phyloP scores from a whole-genome alignment of 192 early-diverging fungal genomes.

The Diversispora epigaea region DNA sequence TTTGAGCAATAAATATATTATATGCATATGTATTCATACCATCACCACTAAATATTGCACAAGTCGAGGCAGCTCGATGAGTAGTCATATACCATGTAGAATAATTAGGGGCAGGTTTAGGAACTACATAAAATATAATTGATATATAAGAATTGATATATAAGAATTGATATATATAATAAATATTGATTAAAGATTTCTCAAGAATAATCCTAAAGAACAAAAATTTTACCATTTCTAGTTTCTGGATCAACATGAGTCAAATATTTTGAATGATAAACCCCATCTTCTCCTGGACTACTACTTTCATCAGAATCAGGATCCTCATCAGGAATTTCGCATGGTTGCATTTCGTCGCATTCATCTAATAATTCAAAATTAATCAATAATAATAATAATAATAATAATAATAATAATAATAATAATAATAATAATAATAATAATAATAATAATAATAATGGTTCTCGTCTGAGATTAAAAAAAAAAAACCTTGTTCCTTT shows the following conservation, averaged over 20 bases:
- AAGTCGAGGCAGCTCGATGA: slow-evolving; percentile 72
- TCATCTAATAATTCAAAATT: slow-evolving; percentile 30
- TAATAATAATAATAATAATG: neutral
- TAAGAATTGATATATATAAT: neutral
- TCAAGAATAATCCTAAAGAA: slow-evolving; percentile 11
- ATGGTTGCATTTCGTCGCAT: slow-evolving; percentile 42
- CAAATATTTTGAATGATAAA: slow-evolving; percentile 15
- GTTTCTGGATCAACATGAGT: slow-evolving; percentile 36
- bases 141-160: neutral
- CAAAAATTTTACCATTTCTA: slow-evolving; percentile 43
- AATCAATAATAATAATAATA: neutral
- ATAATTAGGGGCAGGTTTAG: slow-evolving; percentile 55
- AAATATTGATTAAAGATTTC: slow-evolving; percentile 19
- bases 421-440: neutral
- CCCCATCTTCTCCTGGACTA: slow-evolving; percentile 34
- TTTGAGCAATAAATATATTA: neutral
- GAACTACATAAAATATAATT: slow-evolving; percentile 26
- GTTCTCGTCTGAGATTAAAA: too few species aligned
- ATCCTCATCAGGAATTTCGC: slow-evolving; percentile 31
- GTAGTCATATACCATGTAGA: slow-evolving; percentile 70
- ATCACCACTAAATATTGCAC: slow-evolving; percentile 63
- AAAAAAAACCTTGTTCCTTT: slow-evolving; percentile 51
- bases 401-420: neutral
- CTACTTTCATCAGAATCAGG: slow-evolving; percentile 29
- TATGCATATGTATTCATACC: slow-evolving; percentile 41